phyloP scores from a whole-genome alignment of 2,329 filamentous ascomycete species.

The Aspergillus hortae region DNA sequence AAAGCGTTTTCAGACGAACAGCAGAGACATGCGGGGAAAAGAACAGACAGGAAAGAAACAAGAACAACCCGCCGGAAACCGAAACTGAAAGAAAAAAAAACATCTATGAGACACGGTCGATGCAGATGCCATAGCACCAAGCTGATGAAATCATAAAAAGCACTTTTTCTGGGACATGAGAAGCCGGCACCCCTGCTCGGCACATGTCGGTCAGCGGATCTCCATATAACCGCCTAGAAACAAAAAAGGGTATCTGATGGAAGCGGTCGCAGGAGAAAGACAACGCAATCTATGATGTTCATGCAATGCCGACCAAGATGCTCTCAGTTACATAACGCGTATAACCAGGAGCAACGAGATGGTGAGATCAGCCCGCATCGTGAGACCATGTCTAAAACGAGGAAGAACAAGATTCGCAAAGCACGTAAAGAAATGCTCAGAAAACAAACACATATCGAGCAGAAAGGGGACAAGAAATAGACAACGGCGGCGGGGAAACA shows the following conservation, averaged over 20 bases:
- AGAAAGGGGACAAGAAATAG: slow-evolving; percentile 17
- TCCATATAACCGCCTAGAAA: slow-evolving; percentile 40
- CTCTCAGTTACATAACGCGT: slow-evolving; percentile 21
- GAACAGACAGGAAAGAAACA: slow-evolving; percentile 12
- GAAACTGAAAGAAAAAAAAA: slow-evolving; percentile 29
- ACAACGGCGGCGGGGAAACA: slow-evolving; percentile 20
- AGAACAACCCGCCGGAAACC: slow-evolving; percentile 38
- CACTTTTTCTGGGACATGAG: slow-evolving; percentile 37
- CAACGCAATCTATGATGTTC: slow-evolving; percentile 53
- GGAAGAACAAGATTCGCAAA: slow-evolving; percentile 19
- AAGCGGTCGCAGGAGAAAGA: slow-evolving; percentile 42
- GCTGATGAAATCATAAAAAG: slow-evolving; percentile 37
- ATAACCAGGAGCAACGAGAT: slow-evolving; percentile 26
- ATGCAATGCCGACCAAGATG: slow-evolving; percentile 40
- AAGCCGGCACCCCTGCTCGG: slow-evolving; percentile 37
- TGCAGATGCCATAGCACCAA: slow-evolving; percentile 39
- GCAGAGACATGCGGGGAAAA: slow-evolving; percentile 19
- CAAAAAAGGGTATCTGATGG: slow-evolving; percentile 45
- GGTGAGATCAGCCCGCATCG: slow-evolving; percentile 36
- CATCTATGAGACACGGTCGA: slow-evolving; percentile 39
- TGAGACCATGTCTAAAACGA: slow-evolving; percentile 36
- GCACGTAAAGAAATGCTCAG: slow-evolving; percentile 20
- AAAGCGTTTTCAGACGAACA: slow-evolving; percentile 20
- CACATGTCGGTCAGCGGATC: slow-evolving; percentile 36
- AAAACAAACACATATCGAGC: slow-evolving; percentile 4